Percentiles rank a stretch among this genome's conserved stretches.
Conservation (phyloP, 495 filamentous ascomycete species). For the Hypomontagnella submonticulosa region DNA sequence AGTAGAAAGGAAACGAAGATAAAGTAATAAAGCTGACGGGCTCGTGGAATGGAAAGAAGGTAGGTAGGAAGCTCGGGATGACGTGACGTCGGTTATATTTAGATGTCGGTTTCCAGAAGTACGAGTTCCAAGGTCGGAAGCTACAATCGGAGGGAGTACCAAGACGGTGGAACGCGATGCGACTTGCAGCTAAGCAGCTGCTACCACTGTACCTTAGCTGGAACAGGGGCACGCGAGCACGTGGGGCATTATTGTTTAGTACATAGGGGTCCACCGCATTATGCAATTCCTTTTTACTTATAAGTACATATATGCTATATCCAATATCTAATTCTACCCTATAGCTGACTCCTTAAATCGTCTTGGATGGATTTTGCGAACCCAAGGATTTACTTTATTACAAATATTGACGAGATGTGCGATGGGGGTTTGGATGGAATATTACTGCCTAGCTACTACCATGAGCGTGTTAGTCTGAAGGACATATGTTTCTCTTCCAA, state of each 20-base stretch:
- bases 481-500: no score
- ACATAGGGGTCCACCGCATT: no score
- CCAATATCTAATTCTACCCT: no score
- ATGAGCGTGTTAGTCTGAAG: no score
- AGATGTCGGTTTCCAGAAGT: neutral
- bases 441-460: no score
- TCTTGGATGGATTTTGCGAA: no score
- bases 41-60: neutral
- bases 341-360: no score
- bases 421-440: no score
- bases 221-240: slow-evolving; percentile 18
- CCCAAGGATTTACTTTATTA: no score
- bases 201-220: neutral
- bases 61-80: slow-evolving; percentile 15
- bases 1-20: neutral
- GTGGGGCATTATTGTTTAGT: neutral
- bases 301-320: no score
- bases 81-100: slow-evolving; percentile 33
- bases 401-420: no score
- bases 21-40: neutral
- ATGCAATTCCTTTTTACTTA: no score
- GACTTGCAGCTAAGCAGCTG: slow-evolving; percentile 18
- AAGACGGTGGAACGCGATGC: slow-evolving; percentile 19
- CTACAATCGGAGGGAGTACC: slow-evolving; percentile 11
- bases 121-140: neutral